Base-by-base conservation (phyloP, 768 basidiomycete species). In the Boletus coccyginus region DNA sequence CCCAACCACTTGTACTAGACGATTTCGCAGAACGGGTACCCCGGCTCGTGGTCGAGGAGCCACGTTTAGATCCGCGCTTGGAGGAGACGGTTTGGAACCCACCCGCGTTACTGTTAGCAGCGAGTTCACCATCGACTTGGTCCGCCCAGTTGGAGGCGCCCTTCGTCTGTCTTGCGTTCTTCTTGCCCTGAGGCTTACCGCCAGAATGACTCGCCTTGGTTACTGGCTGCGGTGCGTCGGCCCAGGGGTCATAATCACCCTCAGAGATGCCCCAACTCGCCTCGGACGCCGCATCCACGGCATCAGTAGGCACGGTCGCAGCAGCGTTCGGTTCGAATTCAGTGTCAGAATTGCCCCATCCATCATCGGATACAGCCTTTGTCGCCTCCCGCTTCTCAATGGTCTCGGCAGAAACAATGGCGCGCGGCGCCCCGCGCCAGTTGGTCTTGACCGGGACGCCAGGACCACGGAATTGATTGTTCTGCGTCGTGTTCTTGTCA, bases 391-490 rank as follows among this genome's bases (percentile, higher is more conserved):
- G 63, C 46, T 63, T 44, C 56, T 67, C 71, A 0, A 71, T 62
- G 16, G 54, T 35, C 36, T 62, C 69, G 0, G 64, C 55, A 16
- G 69, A 56, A 4, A 71, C 63, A 29, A 73, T 67, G 14, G 52
- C 54, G 5, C 71, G 65, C 16, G 71, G 67, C 13, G 58, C 38
- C 0, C 69, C 67, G 6, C 67, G 67, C 70, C 70, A 71, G 38
- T 65, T 71, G 1, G 63, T 71, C 60, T 46, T 73, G 46, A 71
- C 65, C 2, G 69, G 65, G 3, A 67, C 71, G 11, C 71, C 70
- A 11, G 67, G 55, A 27, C 71, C 70, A 17, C 67, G 60, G 60
- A 69, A 71, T 7, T 45, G 53, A 42, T 60, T 65, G 56, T 49
- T 54, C 16, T 57, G 62, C 24, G 17, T 21, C 38, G 45, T 10